These are phyloP conservation scores for Aspergillus japonicus DNA, from an alignment of 2,329 filamentous ascomycete species.

Conservation along the genomic window DNA sequence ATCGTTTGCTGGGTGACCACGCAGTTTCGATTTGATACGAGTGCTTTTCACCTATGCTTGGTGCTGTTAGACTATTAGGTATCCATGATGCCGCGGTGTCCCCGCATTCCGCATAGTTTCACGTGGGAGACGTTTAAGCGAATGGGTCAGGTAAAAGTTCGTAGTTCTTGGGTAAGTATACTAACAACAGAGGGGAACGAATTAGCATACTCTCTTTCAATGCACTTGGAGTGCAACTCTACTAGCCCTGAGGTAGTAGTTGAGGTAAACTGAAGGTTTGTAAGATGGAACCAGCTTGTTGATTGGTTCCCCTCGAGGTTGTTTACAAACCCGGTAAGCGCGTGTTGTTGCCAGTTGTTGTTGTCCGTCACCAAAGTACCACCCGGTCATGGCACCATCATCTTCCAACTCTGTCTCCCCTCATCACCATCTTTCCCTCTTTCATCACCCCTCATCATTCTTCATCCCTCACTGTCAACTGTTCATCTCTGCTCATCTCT, in stretches of 20 bases:
- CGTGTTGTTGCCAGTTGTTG: neutral
- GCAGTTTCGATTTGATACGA: too few species aligned
- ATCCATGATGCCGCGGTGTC: neutral
- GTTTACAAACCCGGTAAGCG: constrained; percentile 17
- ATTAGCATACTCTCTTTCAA: too few species aligned
- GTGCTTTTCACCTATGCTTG: neutral
- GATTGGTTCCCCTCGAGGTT: constrained; percentile 8
- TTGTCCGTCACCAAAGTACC: neutral
- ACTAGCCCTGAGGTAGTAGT: too few species aligned
- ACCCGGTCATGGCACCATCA: neutral
- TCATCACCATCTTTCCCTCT: neutral
- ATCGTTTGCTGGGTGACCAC: neutral
- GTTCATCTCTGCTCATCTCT: neutral
- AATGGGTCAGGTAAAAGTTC: neutral
- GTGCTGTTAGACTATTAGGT: neutral
- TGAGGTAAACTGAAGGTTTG: too few species aligned
- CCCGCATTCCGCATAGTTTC: constrained; percentile 3
- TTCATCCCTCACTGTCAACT: constrained; percentile 2
- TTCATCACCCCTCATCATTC: constrained; percentile 4
- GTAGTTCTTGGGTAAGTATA: too few species aligned
- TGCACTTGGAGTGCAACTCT: too few species aligned
- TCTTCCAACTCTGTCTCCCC: constrained; percentile 8
- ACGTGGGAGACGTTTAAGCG: neutral
- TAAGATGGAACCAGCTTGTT: neutral
- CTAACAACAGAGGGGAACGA: too few species aligned